A percentile compares a stretch with the other conserved stretches of the same genome.
Conservation (phyloP, 1,139 yeast genomes). For the Debaryomyces psychrophilus region DNA sequence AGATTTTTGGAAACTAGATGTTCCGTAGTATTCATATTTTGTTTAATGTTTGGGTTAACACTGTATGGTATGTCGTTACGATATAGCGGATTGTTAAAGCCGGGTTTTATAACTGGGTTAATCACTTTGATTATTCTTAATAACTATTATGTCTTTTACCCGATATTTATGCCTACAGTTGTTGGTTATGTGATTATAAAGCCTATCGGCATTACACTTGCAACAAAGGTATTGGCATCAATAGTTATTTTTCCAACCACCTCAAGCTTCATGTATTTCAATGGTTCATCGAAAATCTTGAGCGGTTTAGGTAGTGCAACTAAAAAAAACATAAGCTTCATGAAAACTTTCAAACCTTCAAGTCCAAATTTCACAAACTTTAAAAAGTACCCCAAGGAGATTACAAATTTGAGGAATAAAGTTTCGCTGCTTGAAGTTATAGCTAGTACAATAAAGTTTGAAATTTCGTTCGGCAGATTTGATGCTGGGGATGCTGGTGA, state of each 20-base stretch:
- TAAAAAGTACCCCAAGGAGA: conserved; percentile 23
- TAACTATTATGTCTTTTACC: conserved; percentile 33
- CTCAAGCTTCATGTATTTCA: conserved; percentile 28
- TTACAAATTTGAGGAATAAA: conserved; percentile 23
- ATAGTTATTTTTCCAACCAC: conserved; percentile 36
- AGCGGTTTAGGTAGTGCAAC: conserved; percentile 20
- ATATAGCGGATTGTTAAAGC: conserved; percentile 24
- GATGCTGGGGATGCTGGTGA: conserved; percentile 34
- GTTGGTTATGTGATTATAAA: conserved; percentile 26
- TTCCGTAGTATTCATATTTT: conserved; percentile 28
- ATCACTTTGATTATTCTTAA: conserved; percentile 26
- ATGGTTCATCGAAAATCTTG: conserved; percentile 22
- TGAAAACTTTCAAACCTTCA: conserved; percentile 35
- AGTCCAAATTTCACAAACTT: conserved; percentile 27
- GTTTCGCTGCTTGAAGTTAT: conserved; percentile 27
- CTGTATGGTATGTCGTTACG: conserved; percentile 29
- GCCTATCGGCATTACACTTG: conserved; percentile 31
- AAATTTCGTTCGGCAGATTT: conserved; percentile 34
- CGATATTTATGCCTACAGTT: conserved; percentile 28
- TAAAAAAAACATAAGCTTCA: conserved; percentile 27
- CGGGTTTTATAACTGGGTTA: conserved; percentile 27
- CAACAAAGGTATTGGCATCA: conserved; percentile 22
- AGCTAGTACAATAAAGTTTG: conserved; percentile 26
- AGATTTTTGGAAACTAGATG: conserved; percentile 31
- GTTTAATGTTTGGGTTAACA: conserved; percentile 29